phyloP scores from a whole-genome alignment of 176 grass and related monocot genomes.

The Calamus simplicifolius region DNA sequence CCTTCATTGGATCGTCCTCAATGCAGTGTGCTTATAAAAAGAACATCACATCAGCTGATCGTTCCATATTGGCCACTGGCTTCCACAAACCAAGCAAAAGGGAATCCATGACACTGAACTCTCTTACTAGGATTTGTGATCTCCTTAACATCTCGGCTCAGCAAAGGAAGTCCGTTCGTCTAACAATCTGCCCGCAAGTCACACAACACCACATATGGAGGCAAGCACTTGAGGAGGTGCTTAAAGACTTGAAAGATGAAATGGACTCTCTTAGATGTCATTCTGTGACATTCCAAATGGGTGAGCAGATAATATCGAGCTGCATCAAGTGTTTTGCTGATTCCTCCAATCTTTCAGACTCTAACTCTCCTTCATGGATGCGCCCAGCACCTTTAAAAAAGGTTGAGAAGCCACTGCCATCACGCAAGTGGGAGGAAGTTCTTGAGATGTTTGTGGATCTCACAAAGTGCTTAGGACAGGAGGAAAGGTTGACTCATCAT shows the following conservation, averaged over 20 bases:
- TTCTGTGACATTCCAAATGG: conserved; percentile 38
- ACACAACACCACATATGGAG: conserved; percentile 82
- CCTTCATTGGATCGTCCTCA: conserved; percentile 21
- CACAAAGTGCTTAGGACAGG: conserved; percentile 33
- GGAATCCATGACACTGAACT: conserved; percentile 28
- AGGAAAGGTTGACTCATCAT: conserved; percentile 27
- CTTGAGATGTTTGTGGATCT: conserved; percentile 77
- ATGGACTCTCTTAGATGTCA: conserved; percentile 21
- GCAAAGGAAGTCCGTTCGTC: conserved; percentile 50
- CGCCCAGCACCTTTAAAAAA: conserved; percentile 44
- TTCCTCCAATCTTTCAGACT: conserved; percentile 19
- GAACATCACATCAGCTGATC: not conserved
- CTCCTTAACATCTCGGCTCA: conserved; percentile 62
- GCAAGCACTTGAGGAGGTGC: conserved; percentile 54
- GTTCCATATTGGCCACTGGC: not conserved
- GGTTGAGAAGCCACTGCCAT: conserved; percentile 2
- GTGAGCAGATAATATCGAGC: conserved; percentile 47
- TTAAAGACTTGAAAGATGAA: conserved; percentile 47
- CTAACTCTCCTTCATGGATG: conserved; percentile 64
- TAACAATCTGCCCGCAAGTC: conserved; percentile 65
- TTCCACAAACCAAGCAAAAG: conserved; percentile 14
- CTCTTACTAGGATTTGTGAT: conserved; percentile 52
- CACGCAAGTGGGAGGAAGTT: conserved; percentile 71
- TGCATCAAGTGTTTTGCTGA: conserved; percentile 39
- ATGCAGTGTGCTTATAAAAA: not conserved